Evolutionary conservation across 2,329 filamentous ascomycete genomes (phyloP).

Genomic region (Neonectria ditissima): DNA sequence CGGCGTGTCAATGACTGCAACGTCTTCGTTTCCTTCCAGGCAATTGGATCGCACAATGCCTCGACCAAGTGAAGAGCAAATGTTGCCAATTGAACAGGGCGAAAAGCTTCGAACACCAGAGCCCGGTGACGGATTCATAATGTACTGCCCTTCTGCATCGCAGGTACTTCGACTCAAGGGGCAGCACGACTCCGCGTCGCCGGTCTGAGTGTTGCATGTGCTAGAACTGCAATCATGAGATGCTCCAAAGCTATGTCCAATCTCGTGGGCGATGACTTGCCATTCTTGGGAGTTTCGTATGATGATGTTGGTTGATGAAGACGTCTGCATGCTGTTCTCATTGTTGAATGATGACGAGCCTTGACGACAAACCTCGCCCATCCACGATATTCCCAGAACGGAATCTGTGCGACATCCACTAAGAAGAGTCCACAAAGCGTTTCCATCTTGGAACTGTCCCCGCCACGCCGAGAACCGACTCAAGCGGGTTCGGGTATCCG

Average conservation of each 20-base stretch:
- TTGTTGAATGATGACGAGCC: constrained; percentile 51
- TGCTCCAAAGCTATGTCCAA: constrained; percentile 68
- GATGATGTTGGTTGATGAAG: constrained; percentile 81
- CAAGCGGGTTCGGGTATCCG: constrained; percentile 76
- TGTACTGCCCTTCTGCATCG: constrained; percentile 76
- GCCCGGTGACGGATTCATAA: constrained; percentile 90
- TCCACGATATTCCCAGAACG: constrained; percentile 88
- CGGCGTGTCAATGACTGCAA: constrained; percentile 79
- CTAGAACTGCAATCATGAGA: constrained; percentile 34
- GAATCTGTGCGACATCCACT: constrained; percentile 79
- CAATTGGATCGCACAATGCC: constrained; percentile 79
- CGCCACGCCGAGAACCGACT: constrained; percentile 88
- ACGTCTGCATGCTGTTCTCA: constrained; percentile 74
- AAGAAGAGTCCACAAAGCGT: constrained; percentile 88
- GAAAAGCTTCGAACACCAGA: constrained; percentile 79
- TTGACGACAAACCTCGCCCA: constrained; percentile 79
- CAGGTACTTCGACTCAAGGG: constrained; percentile 74
- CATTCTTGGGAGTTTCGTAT: constrained; percentile 82
- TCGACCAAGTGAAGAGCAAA: constrained; percentile 82
- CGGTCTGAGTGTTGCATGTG: constrained; percentile 18
- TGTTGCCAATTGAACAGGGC: constrained; percentile 84
- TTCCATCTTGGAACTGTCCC: constrained; percentile 73
- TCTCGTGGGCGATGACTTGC: constrained; percentile 91
- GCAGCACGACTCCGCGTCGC: constrained; percentile 65
- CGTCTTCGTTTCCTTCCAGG: constrained; percentile 79